Percentiles rank a stretch among this genome's conserved stretches.
phyloP scores from a whole-genome alignment of 1,284 basidiomycete species.

The Volvariella volvacea region DNA sequence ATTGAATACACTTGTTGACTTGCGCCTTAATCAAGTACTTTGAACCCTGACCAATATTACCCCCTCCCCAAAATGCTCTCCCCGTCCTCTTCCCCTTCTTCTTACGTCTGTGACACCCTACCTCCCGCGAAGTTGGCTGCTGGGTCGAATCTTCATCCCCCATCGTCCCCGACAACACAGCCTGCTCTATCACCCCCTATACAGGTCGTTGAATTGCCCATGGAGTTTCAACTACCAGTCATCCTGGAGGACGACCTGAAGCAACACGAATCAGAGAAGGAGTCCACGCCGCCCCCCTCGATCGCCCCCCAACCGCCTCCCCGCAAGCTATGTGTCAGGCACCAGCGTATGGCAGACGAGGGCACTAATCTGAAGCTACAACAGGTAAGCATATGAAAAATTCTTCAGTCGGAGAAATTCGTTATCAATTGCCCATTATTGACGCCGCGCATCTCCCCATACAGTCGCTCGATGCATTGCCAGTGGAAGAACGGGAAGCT shows the following conservation, averaged over 20 bases:
- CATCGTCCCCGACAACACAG: conserved; percentile 5
- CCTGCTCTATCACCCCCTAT: conserved; percentile 1
- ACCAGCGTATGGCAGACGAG: conserved; percentile 97
- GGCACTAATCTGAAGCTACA: conserved; percentile 91
- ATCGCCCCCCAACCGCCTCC: conserved; percentile 28
- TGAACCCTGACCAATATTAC: conserved; percentile 1
- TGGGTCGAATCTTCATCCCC: conserved; percentile 18
- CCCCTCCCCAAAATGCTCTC: conserved; percentile 15
- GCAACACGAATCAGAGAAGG: conserved; percentile 10
- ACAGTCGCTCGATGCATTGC: conserved; percentile 91
- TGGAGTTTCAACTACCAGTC: conserved; percentile 7
- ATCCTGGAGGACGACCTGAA: conserved; percentile 15
- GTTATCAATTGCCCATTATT: no score
- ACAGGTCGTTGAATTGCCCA: conserved; percentile 7
- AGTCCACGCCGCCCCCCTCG: neutral
- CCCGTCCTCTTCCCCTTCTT: conserved; percentile 18
- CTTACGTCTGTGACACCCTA: conserved; percentile 67
- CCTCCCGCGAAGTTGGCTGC: conserved; percentile 50
- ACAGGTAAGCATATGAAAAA: conserved; percentile 62
- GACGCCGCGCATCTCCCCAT: no score
- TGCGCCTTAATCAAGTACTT: neutral
- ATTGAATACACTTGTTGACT: conserved; percentile 14
- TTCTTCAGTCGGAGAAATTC: neutral
- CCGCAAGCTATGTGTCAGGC: conserved; percentile 81
- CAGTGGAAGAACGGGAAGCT: conserved; percentile 80